Evolutionary conservation across 2,329 filamentous ascomycete species (phyloP).

Genomic region (Apiospora arundinis): DNA sequence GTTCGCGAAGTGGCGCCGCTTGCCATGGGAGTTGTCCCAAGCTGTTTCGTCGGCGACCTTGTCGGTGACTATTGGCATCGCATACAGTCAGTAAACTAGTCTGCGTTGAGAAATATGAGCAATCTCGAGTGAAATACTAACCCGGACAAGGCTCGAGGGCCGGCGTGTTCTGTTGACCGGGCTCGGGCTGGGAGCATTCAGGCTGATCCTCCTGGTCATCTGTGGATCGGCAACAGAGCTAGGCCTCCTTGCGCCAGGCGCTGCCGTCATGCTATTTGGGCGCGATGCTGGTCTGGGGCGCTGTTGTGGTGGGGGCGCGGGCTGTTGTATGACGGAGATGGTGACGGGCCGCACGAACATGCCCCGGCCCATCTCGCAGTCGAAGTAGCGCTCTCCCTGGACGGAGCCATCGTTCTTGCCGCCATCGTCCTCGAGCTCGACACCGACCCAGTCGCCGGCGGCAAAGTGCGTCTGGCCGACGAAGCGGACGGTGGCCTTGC

Average conservation of each 20-base stretch:
- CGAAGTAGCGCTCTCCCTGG: constrained; percentile 86
- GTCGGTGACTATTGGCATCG: constrained; percentile 66
- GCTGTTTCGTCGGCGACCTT: constrained; percentile 81
- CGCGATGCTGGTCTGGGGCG: constrained; percentile 37
- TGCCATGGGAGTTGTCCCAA: constrained; percentile 58
- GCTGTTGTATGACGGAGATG: constrained; percentile 60
- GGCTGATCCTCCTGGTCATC: constrained; percentile 67
- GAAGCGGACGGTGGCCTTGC: constrained; percentile 79
- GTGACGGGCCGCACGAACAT: constrained; percentile 86
- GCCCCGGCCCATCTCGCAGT: constrained; percentile 75
- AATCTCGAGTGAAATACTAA: constrained; percentile 43
- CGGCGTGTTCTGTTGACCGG: constrained; percentile 65
- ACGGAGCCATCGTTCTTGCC: constrained; percentile 97
- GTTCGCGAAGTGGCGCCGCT: constrained; percentile 67
- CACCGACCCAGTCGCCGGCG: constrained; percentile 83
- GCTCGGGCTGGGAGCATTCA: constrained; percentile 76
- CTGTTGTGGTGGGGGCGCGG: constrained; percentile 47
- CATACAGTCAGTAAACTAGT: neutral
- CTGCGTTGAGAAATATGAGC: constrained; percentile 30
- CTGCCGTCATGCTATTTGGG: constrained; percentile 21
- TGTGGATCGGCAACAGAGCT: constrained; percentile 61
- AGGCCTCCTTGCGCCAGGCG: constrained; percentile 45
- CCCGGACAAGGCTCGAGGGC: constrained; percentile 62
- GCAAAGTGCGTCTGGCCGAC: constrained; percentile 82
- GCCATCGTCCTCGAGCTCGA: constrained; percentile 80